Conservation (phyloP, 23 red algal genomes). For the Cyanidiococcus yangmingshanensis region DNA sequence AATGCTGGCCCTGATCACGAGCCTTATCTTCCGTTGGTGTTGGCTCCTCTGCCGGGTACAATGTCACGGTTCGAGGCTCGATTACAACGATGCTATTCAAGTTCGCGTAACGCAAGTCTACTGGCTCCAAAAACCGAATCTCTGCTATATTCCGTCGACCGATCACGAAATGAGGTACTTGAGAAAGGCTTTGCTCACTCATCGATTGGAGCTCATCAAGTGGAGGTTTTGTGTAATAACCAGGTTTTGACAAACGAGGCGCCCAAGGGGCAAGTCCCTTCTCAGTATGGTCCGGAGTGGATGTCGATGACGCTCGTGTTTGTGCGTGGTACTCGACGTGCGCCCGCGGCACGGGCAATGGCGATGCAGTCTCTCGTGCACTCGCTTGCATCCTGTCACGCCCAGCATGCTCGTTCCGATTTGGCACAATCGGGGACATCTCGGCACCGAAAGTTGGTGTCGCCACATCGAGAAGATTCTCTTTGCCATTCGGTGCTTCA, state of each 20-base stretch:
- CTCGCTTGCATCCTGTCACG: neutral
- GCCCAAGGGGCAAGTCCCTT: neutral
- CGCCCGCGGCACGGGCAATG: neutral
- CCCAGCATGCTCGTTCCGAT: neutral
- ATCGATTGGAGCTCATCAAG: neutral
- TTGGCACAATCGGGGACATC: neutral
- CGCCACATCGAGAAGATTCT: neutral
- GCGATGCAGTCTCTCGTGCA: neutral
- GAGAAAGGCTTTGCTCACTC: constrained; percentile 17
- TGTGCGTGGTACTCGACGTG: constrained; percentile 16
- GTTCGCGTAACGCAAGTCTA: constrained; percentile 64
- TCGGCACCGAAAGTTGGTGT: neutral
- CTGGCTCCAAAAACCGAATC: constrained; percentile 41
- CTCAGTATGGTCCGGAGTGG: neutral
- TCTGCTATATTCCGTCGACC: constrained; percentile 47
- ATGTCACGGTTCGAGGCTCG: constrained; percentile 43
- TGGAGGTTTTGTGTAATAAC: neutral
- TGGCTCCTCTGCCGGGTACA: constrained; percentile 45
- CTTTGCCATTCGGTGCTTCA: neutral
- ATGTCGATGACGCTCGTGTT: neutral
- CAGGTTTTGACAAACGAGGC: neutral
- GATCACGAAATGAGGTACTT: constrained; percentile 41
- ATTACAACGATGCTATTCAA: constrained; percentile 50
- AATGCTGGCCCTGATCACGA: neutral
- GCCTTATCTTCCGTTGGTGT: neutral